Conservation (phyloP, 2,329 filamentous ascomycete genomes). For the Mollisiaceae sp. region DNA sequence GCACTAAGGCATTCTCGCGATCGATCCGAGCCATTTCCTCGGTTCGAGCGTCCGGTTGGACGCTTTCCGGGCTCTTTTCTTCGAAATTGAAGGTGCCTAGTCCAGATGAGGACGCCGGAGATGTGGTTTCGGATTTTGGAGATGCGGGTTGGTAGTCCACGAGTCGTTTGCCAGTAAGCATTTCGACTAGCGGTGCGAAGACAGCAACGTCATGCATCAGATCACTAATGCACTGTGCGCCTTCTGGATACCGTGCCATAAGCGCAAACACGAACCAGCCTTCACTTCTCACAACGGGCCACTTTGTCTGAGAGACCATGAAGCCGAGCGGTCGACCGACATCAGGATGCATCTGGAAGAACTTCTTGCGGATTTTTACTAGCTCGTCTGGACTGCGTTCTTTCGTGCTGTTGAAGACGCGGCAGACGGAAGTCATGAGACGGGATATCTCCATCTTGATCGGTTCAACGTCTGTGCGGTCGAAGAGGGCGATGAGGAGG, state of each 20-base stretch:
- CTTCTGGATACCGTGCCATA: slow-evolving; percentile 56
- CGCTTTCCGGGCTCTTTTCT: slow-evolving; percentile 26
- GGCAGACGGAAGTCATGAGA: slow-evolving; percentile 57
- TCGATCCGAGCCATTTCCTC: slow-evolving; percentile 57
- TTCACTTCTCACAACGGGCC: slow-evolving; percentile 63
- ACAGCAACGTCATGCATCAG: slow-evolving; percentile 51
- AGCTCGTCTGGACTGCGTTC: slow-evolving; percentile 40
- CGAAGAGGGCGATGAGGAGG: slow-evolving; percentile 48
- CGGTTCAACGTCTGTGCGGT: slow-evolving; percentile 55
- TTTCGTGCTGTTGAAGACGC: slow-evolving; percentile 55
- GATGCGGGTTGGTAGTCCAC: slow-evolving; percentile 26
- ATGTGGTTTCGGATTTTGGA: neutral
- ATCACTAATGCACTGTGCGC: slow-evolving; percentile 52
- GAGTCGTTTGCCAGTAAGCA: slow-evolving; percentile 53
- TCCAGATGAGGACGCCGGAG: neutral
- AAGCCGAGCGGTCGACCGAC: slow-evolving; percentile 50
- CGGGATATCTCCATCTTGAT: slow-evolving; percentile 65
- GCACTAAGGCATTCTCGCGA: slow-evolving; percentile 64
- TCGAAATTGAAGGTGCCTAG: slow-evolving; percentile 17
- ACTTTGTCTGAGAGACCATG: slow-evolving; percentile 62
- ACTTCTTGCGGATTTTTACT: slow-evolving; percentile 43
- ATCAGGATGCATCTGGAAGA: slow-evolving; percentile 42
- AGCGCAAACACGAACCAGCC: slow-evolving; percentile 67
- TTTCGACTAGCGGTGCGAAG: slow-evolving; percentile 51
- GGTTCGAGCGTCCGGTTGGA: slow-evolving; percentile 34